Evolutionary conservation across 495 filamentous ascomycete species (phyloP).

Genomic region (Hyaloscypha bicolor): DNA sequence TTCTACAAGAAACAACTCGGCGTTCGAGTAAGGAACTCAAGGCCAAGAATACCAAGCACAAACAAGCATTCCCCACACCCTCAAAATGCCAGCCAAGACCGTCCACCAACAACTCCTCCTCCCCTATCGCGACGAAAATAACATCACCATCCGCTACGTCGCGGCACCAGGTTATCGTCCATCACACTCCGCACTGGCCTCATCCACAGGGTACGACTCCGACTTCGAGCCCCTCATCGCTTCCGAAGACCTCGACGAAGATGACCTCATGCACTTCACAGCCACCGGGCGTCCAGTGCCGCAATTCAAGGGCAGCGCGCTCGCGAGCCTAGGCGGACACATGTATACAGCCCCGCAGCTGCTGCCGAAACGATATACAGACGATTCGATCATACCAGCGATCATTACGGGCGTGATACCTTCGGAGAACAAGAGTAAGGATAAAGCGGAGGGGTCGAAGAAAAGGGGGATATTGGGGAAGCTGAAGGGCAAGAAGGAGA

Average conservation of each 20-base stretch:
- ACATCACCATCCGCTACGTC: slow-evolving; percentile 16
- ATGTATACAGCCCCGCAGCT: slow-evolving; percentile 16
- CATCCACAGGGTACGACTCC: slow-evolving; percentile 18
- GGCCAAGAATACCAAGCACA: not conserved
- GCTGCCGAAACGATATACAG: slow-evolving; percentile 25
- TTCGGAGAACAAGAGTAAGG: not conserved
- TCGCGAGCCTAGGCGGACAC: slow-evolving; percentile 8
- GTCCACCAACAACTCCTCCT: not conserved
- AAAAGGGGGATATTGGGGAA: not conserved
- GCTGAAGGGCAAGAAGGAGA: not conserved
- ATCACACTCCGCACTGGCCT: not conserved
- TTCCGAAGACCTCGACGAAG: slow-evolving; percentile 7
- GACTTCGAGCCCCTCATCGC: slow-evolving; percentile 25
- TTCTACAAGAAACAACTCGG: not conserved
- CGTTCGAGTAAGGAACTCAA: not conserved
- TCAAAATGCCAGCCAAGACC: not conserved
- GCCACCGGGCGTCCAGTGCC: slow-evolving; percentile 24
- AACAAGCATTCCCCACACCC: not conserved
- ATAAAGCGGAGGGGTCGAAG: too few relatives aligned
- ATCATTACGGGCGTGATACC: slow-evolving; percentile 26
- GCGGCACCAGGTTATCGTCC: not conserved
- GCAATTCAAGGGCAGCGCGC: slow-evolving; percentile 3
- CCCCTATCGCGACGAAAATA: slow-evolving; percentile 18
- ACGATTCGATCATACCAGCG: slow-evolving; percentile 30
- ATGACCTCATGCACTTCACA: slow-evolving; percentile 17